Evolutionary conservation across 2,329 filamentous ascomycete species (phyloP).

Genomic region (Metarhizium sp.): DNA sequence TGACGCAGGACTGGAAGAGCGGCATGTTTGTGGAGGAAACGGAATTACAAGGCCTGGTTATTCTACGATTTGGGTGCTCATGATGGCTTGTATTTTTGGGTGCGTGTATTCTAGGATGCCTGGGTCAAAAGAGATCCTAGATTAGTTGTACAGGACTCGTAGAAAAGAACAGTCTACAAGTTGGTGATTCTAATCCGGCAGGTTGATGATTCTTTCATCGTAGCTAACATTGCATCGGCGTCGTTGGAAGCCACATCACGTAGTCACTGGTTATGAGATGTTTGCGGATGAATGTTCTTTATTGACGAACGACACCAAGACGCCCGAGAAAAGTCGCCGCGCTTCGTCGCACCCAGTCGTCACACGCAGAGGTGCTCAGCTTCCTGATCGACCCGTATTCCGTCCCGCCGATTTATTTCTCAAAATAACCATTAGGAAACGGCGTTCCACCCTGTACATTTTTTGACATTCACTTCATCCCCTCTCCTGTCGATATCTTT

Average conservation of each 20-base stretch:
- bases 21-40: no score
- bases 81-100: no score
- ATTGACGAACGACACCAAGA: slow-evolving; percentile 33
- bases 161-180: no score
- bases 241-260: background rate
- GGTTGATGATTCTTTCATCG: no score
- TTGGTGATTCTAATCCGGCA: no score
- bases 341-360: slow-evolving; percentile 26
- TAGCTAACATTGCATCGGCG: no score
- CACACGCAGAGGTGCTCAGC: slow-evolving; percentile 22
- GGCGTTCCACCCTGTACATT: background rate
- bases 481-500: slow-evolving; percentile 26
- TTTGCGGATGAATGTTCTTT: slow-evolving; percentile 24
- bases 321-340: slow-evolving; percentile 27
- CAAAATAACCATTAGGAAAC: background rate
- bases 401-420: slow-evolving; percentile 17
- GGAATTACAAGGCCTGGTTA: no score
- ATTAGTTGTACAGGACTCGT: no score
- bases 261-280: background rate
- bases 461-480: slow-evolving; percentile 19
- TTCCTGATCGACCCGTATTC: slow-evolving; percentile 23
- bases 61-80: no score
- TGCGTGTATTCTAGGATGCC: no score
- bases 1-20: no score
- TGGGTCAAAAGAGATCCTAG: no score